phyloP scores from a whole-genome alignment of 2,329 filamentous ascomycete genomes.

The Colletotrichum euphorbiae region DNA sequence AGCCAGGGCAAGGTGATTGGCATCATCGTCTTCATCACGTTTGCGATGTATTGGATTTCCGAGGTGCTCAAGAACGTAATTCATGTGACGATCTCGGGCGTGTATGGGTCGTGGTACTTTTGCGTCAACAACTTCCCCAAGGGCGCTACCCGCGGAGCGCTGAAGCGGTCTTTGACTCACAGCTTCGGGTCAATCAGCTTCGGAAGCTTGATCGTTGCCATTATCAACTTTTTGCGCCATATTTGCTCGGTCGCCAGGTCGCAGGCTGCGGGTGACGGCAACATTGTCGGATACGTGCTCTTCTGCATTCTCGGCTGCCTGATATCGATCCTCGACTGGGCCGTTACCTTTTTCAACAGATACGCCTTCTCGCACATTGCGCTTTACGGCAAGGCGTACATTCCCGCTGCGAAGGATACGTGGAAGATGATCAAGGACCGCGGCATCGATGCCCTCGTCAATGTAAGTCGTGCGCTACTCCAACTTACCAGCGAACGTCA shows the following conservation, averaged over 20 bases:
- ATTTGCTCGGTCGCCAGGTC: slow-evolving; percentile 79
- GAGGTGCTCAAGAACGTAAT: slow-evolving; percentile 96
- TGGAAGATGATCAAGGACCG: slow-evolving; percentile 94
- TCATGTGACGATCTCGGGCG: slow-evolving; percentile 86
- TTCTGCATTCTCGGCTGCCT: slow-evolving; percentile 84
- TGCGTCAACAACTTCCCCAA: slow-evolving; percentile 76
- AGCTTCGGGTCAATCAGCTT: slow-evolving; percentile 92
- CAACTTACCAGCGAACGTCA: rapidly evolving
- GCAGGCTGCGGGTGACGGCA: slow-evolving; percentile 73
- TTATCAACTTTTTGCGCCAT: slow-evolving; percentile 88
- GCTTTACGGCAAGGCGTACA: slow-evolving; percentile 89
- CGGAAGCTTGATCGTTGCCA: slow-evolving; percentile 85
- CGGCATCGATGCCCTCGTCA: slow-evolving; percentile 89
- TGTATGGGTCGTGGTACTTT: slow-evolving; percentile 96
- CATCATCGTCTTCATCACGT: slow-evolving; percentile 86
- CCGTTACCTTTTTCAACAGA: slow-evolving; percentile 87
- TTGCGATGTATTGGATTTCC: slow-evolving; percentile 93
- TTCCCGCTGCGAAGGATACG: slow-evolving; percentile 87
- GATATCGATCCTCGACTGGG: slow-evolving; percentile 84
- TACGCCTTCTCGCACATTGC: slow-evolving; percentile 95
- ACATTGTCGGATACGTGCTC: slow-evolving; percentile 72
- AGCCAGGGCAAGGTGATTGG: slow-evolving; percentile 84
- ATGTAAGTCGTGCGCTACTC: slow-evolving; percentile 55
- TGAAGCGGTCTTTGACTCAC: slow-evolving; percentile 85
- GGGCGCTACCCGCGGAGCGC: slow-evolving; percentile 84